Conservation (phyloP, 2,329 filamentous ascomycete species). For the Tolypocladium endophyticum region DNA sequence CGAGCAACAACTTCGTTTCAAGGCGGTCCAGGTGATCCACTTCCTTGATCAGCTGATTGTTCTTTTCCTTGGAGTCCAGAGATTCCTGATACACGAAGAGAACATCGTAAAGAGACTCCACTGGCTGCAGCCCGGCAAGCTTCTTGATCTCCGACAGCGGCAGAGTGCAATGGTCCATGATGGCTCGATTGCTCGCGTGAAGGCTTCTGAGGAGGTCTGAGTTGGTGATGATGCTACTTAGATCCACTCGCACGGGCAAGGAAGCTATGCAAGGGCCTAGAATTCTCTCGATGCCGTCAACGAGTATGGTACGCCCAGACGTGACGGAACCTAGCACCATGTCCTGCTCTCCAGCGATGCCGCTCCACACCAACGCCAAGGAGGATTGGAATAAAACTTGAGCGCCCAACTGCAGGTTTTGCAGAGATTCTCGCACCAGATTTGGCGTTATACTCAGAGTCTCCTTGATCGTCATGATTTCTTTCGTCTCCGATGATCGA, state of each 20-base stretch:
- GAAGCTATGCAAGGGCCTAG: slow-evolving; percentile 73
- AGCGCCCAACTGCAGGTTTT: slow-evolving; percentile 39
- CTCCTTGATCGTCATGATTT: slow-evolving; percentile 6
- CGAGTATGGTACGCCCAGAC: slow-evolving; percentile 67
- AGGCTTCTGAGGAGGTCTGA: slow-evolving; percentile 52
- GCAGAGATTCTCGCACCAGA: slow-evolving; percentile 20
- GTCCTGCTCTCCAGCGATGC: slow-evolving; percentile 54
- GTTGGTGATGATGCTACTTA: slow-evolving; percentile 38
- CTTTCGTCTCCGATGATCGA: slow-evolving; percentile 11
- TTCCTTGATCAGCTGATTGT: slow-evolving; percentile 33
- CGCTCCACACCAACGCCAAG: slow-evolving; percentile 52
- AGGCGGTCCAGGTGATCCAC: slow-evolving; percentile 56
- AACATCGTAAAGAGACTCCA: slow-evolving; percentile 59
- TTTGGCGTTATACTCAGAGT: slow-evolving; percentile 9
- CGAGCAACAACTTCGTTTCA: slow-evolving; percentile 66
- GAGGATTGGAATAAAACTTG: slow-evolving; percentile 71
- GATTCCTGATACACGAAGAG: slow-evolving; percentile 82
- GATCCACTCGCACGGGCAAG: slow-evolving; percentile 58
- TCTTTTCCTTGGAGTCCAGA: slow-evolving; percentile 24
- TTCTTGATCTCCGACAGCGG: slow-evolving; percentile 62
- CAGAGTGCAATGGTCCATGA: slow-evolving; percentile 52
- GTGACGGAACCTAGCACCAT: slow-evolving; percentile 69
- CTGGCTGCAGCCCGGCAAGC: slow-evolving; percentile 40
- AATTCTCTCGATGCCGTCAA: slow-evolving; percentile 59
- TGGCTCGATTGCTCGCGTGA: slow-evolving; percentile 54